A percentile compares a stretch with the other conserved stretches of the same genome.
Evolutionary conservation across 352 stramenopile species (phyloP).

Genomic region (Phytophthora citricola): DNA sequence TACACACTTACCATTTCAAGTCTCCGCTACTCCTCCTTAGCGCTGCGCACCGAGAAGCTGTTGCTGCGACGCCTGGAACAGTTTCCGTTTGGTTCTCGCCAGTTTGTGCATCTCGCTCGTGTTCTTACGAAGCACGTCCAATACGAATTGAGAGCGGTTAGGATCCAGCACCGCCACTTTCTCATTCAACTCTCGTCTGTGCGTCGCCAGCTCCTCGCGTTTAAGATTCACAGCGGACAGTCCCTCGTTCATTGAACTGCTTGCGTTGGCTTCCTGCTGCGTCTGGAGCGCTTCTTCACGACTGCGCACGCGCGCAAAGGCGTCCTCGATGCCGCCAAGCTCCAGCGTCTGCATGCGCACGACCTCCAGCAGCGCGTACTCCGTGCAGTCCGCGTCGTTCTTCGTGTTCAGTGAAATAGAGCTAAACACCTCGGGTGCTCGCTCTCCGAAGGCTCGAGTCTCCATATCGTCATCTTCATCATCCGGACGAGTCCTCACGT

Average conservation of each 20-base stretch:
- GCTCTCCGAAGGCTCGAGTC: constrained; percentile 69
- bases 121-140: constrained; percentile 73
- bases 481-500: constrained; percentile 16
- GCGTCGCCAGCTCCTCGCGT: constrained; percentile 55
- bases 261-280: constrained; percentile 32
- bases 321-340: constrained; percentile 76
- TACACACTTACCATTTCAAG: constrained; percentile 38
- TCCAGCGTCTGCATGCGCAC: constrained; percentile 86
- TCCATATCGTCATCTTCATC: constrained; percentile 75
- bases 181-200: constrained; percentile 56
- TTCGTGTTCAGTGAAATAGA: constrained; percentile 73
- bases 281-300: constrained; percentile 57
- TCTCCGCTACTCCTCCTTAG: constrained; percentile 16
- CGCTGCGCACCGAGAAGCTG: constrained; percentile 55
- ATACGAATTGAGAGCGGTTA: constrained; percentile 66
- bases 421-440: constrained; percentile 76
- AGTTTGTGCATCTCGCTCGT: constrained; percentile 79
- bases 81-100: constrained; percentile 67
- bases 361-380: constrained; percentile 81
- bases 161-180: constrained; percentile 73
- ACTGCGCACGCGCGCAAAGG: constrained; percentile 60
- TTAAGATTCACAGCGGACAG: constrained; percentile 48
- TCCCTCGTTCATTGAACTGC: constrained; percentile 18
- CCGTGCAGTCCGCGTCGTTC: constrained; percentile 81
- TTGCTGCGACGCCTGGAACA: constrained; percentile 68